These are phyloP conservation scores for Dothiorella sarmentorum DNA, from an alignment of 2,329 filamentous ascomycete species.

Conservation along the genomic window DNA sequence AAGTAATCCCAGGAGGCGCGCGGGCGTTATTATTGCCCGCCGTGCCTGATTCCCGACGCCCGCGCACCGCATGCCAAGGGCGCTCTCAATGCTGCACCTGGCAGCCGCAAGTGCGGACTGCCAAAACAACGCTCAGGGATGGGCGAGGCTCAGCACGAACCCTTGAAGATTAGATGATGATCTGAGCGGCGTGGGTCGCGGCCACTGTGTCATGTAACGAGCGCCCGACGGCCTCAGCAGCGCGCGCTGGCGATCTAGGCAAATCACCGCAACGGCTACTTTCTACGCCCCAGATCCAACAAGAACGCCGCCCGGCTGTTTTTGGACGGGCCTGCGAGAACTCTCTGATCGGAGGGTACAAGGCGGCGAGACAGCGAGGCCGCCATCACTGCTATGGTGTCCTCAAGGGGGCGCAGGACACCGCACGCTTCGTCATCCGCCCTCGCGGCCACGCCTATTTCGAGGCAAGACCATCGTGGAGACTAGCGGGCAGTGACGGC, in stretches of 20 bases:
- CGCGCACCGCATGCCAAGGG: slow-evolving; percentile 9
- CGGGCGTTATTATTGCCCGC: slow-evolving; percentile 11
- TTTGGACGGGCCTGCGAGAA: no score
- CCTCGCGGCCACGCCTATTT: slow-evolving; percentile 11
- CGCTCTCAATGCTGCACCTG: slow-evolving; percentile 3
- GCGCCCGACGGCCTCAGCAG: neutral
- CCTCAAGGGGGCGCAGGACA: neutral
- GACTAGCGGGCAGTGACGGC: neutral
- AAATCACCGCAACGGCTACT: neutral
- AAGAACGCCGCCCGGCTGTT: no score
- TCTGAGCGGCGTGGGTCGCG: slow-evolving; percentile 14
- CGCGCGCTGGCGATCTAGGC: slow-evolving; percentile 8
- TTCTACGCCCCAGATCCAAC: neutral
- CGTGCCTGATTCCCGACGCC: slow-evolving; percentile 15
- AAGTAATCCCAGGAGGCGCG: slow-evolving; percentile 11
- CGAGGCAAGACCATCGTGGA: slow-evolving; percentile 10
- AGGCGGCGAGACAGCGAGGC: no score
- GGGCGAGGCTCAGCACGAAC: slow-evolving; percentile 12
- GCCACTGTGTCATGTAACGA: slow-evolving; percentile 17
- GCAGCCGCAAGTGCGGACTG: neutral
- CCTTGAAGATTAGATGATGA: slow-evolving; percentile 18
- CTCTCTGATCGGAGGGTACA: neutral
- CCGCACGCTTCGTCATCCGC: slow-evolving; percentile 10
- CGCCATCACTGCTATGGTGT: no score
- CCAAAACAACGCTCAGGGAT: slow-evolving; percentile 17